phyloP scores from a whole-genome alignment of 805 yeast genomes.

The Metschnikowia borealis region DNA sequence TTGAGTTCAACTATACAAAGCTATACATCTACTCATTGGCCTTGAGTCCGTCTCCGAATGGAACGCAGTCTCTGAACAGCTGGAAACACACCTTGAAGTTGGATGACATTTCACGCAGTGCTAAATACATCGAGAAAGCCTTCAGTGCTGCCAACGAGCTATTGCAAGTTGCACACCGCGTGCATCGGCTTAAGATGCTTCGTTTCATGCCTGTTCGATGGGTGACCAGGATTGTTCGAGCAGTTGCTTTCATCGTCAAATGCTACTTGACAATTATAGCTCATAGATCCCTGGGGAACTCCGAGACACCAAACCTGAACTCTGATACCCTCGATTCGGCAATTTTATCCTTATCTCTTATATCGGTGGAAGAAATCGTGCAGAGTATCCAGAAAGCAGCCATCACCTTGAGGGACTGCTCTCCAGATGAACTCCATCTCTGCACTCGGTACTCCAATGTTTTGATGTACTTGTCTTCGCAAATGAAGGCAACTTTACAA shows the following conservation, averaged over 20 bases:
- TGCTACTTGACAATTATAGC: conserved; percentile 67
- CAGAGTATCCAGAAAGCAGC: conserved; percentile 69
- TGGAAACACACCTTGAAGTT: conserved; percentile 39
- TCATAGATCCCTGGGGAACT: conserved; percentile 27
- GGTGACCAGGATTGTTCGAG: conserved; percentile 80
- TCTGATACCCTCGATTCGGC: conserved; percentile 41
- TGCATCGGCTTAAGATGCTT: conserved; percentile 60
- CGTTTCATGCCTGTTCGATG: conserved; percentile 88
- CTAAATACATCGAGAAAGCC: conserved; percentile 77
- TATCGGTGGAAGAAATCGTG: conserved; percentile 68
- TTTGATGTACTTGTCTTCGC: conserved; percentile 69
- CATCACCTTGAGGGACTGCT: conserved; percentile 67
- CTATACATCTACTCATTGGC: conserved; percentile 83
- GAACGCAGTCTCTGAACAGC: conserved; percentile 4
- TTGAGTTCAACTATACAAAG: conserved; percentile 82
- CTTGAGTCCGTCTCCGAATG: conserved; percentile 41
- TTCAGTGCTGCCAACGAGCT: conserved; percentile 81
- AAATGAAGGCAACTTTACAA: conserved; percentile 53
- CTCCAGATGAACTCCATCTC: conserved; percentile 86
- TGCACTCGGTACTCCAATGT: conserved; percentile 77
- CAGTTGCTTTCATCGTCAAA: conserved; percentile 87
- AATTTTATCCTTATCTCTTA: conserved; percentile 55
- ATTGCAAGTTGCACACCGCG: conserved; percentile 63
- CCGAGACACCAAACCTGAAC: conserved; percentile 14
- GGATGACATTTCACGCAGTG: conserved; percentile 68